Evolutionary conservation across 768 basidiomycete species (phyloP).

Genomic region (Podaxis sp.): DNA sequence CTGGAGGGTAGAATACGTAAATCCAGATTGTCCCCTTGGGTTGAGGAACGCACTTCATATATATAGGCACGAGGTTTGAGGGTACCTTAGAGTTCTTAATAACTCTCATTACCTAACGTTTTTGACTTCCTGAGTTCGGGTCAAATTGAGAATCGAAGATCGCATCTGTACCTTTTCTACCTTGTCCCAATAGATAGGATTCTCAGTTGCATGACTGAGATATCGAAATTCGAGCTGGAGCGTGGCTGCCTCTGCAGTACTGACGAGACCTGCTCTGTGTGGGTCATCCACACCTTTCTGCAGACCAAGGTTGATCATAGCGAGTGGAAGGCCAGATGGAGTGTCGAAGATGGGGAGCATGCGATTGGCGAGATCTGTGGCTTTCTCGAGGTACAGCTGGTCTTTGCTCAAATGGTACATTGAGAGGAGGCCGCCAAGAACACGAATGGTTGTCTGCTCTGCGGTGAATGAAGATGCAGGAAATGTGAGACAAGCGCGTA

Average conservation of each 20-base stretch:
- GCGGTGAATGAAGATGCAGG: neutral
- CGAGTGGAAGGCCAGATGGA: constrained; percentile 71
- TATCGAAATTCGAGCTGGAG: constrained; percentile 91
- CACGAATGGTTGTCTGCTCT: constrained; percentile 81
- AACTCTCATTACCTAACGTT: constrained; percentile 53
- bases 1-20: neutral
- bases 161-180: constrained; percentile 56
- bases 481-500: constrained; percentile 26
- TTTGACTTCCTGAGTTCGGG: neutral
- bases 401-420: constrained; percentile 84
- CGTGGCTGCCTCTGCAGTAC: constrained; percentile 82
- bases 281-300: constrained; percentile 57
- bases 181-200: constrained; percentile 79
- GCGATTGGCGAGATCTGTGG: constrained; percentile 80
- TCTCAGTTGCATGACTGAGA: constrained; percentile 70
- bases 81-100: constrained; percentile 57
- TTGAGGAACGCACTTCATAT: constrained; percentile 54
- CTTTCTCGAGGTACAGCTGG: constrained; percentile 67
- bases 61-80: constrained; percentile 79
- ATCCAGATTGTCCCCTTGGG: neutral
- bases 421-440: constrained; percentile 87
- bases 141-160: neutral
- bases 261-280: constrained; percentile 58
- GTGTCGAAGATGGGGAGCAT: constrained; percentile 82
- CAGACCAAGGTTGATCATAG: constrained; percentile 68